Evolutionary conservation across 73 alveolate species (phyloP), one percentile per base, ranked within the genome.

Genomic region (Paramecium caudatum): DNA sequence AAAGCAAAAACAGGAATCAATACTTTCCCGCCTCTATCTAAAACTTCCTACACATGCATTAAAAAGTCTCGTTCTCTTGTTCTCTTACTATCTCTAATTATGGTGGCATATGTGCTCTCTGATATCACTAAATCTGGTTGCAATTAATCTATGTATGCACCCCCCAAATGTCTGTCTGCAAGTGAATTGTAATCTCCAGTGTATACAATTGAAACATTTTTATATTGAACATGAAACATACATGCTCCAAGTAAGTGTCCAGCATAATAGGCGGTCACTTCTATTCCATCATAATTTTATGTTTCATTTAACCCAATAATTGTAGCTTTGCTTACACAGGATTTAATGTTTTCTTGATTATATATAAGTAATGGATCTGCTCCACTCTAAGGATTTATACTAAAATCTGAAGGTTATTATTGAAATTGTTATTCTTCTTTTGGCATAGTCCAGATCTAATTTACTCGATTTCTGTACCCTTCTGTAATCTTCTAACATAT

Each of bases 201-300:
- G 93, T 98, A 98, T 21, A 98, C 98, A 7, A 98, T 97, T 37
- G 97, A 86, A 81, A 94, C 96, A 47, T 98, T 99, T 68, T 95
- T 91, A 82, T 96, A 95, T 85, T 97, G 98, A 13, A 93, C 91
- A 87, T 88, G 91, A 87, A 93, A 95, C 94, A 90, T 69, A 16
- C 93, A 88, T n/a, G 99, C 99, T 9, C 99, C 99, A 1, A 62
- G 95, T 17, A 98, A 99, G 92, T 98, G 99, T 1, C 99, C 99
- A n/a, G 99, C 99, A 90, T 98, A 98, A 94, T 95, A 97, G n/a
- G 99, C 97, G 21, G 87, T 70, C 34, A 70, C 87, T 37, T 70
- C 87, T 34, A 70, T 21, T 23, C 45, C 68, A 70, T 70, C 45
- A 37, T 2, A 41, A 9, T 17, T 4, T 39, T 30, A 16, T 3